Base-by-base conservation (phyloP, 1,284 basidiomycete species). In the Apiotrichum gracile region DNA sequence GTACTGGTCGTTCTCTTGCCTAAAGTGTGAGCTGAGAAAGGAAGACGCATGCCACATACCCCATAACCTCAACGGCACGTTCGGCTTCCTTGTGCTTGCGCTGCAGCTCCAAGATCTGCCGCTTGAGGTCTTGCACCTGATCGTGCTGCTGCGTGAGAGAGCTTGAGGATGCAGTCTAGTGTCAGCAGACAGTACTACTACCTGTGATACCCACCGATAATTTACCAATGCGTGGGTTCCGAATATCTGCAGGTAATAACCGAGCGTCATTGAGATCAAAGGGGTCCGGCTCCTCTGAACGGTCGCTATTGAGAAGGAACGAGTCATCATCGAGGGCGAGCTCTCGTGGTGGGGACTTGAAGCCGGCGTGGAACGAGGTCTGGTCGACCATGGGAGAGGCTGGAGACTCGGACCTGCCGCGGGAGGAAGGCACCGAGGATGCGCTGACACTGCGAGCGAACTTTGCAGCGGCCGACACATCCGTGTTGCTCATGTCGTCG, bases 71-170 rank as follows among this genome's bases (percentile, higher is more conserved):
- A 46, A 90, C 70, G 6, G 82, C 83, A 37, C 79, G 76, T 65
- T 91, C 87, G 2, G 83, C 82, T 52, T 89, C 87, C 52, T 82
- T 76, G 25, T 89, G 74, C 70, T 87, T 88, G 58, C 83, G 78
- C 38, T 78, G 76, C 17, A 91, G 75, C 29, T 92, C 89, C 1
- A 76, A 73, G 61, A 90, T 91, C n/a, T 81, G 77, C 59, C 83
- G 81, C 67, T 85, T 81, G 51, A 91, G 69, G 3, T 81, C 82
- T 10, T 87, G 85, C 22, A 88, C 66, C 41, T 82, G 79, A 41
- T 88, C 87, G 37, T 81, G 67, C 2, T 63, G 64, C 1, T 65
- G 64, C 0, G 61, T 51, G n/a, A 73, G 57, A 3, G 67, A 69
- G 10, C 47, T 52, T 5, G 60, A 53, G 0, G 71, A 73, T n/a